Conservation (phyloP, 2,329 filamentous ascomycete species). For the Colletotrichum endophyticum region DNA sequence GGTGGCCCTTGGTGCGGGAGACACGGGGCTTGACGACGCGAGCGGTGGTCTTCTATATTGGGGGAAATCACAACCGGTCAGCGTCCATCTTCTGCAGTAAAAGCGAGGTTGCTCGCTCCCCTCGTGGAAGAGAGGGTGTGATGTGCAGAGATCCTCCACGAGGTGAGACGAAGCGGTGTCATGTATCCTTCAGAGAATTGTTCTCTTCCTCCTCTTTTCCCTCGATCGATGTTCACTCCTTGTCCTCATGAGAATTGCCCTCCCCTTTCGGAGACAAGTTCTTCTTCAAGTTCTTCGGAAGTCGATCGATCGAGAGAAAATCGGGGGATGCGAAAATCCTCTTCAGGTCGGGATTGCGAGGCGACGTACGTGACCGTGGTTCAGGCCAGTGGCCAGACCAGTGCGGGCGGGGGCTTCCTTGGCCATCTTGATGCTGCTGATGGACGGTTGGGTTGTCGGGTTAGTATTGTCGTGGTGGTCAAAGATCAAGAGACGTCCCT, state of each 20-base stretch:
- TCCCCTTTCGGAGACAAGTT: background rate
- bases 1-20: slow-evolving; percentile 89
- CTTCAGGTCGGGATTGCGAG: slow-evolving; percentile 27
- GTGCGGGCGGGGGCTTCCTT: slow-evolving; percentile 62
- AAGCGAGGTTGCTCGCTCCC: slow-evolving; percentile 23
- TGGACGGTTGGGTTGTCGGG: slow-evolving; percentile 29
- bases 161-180: slow-evolving; percentile 62
- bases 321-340: background rate
- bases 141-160: slow-evolving; percentile 73
- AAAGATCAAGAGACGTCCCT: slow-evolving; percentile 14
- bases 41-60: slow-evolving; percentile 78
- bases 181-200: background rate
- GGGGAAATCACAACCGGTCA: slow-evolving; percentile 49
- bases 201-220: background rate
- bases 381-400: slow-evolving; percentile 66
- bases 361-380: slow-evolving; percentile 69
- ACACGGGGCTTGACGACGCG: slow-evolving; percentile 80
- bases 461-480: slow-evolving; percentile 31
- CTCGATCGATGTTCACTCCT: background rate
- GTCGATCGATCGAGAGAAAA: background rate
- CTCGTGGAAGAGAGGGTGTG: slow-evolving; percentile 32
- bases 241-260: background rate
- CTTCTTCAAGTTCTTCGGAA: background rate
- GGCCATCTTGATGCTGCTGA: slow-evolving; percentile 53
- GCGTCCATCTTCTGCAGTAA: slow-evolving; percentile 65